A percentile compares a stretch with the other conserved stretches of the same genome.
These are phyloP conservation scores for Globisporangium perplexum DNA, from an alignment of 352 stramenopile genomes.

Conservation along the genomic window DNA sequence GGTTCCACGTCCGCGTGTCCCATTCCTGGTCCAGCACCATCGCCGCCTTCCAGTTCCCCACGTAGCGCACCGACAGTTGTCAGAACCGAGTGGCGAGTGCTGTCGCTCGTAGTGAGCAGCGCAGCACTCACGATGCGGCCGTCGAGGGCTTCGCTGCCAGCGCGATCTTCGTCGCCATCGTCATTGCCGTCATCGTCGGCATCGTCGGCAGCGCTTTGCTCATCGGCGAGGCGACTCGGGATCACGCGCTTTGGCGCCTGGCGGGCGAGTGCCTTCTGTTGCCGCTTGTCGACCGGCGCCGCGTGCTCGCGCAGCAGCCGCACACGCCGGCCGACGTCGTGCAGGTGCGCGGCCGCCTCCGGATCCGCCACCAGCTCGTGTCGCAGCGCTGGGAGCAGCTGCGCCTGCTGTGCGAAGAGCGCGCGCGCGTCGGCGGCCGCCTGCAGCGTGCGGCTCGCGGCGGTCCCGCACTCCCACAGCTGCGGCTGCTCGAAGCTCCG, in stretches of 20 bases:
- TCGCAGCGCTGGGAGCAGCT: constrained; percentile 45
- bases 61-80: background rate
- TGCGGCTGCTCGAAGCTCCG: constrained; percentile 39
- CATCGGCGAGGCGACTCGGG: constrained; percentile 42
- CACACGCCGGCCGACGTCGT: constrained; percentile 53
- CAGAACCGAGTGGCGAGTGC: background rate
- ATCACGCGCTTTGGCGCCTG: constrained; percentile 40
- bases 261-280: constrained; percentile 17
- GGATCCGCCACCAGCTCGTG: constrained; percentile 39
- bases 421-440: constrained; percentile 50
- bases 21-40: constrained; percentile 83
- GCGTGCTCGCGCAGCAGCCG: constrained; percentile 46
- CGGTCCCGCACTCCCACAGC: constrained; percentile 43
- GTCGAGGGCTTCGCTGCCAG: constrained; percentile 21
- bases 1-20: constrained; percentile 67
- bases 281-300: constrained; percentile 24
- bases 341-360: constrained; percentile 33
- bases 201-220: constrained; percentile 23
- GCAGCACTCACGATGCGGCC: constrained; percentile 43
- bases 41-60: constrained; percentile 33
- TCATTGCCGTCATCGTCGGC: constrained; percentile 17
- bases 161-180: constrained; percentile 6
- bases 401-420: constrained; percentile 47
- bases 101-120: too few species aligned
- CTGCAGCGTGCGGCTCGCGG: constrained; percentile 37